Conservation (phyloP, 208 protist genomes). For the Endotrypanum monterogeii region DNA sequence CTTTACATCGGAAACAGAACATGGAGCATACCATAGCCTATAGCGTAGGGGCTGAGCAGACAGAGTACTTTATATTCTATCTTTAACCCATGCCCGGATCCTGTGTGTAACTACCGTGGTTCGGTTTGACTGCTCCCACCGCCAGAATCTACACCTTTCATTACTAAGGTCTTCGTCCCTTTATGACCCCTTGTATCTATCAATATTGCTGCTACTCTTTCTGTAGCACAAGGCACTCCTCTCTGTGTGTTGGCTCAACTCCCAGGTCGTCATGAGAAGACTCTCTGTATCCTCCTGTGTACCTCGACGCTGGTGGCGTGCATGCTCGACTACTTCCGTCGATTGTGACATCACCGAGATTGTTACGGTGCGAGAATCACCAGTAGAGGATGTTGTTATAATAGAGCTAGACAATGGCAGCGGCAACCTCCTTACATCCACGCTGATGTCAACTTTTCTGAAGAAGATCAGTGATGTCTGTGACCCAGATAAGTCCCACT, state of each 20-base stretch:
- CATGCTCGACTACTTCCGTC: not conserved
- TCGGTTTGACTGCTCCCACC: not conserved
- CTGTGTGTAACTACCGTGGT: not conserved
- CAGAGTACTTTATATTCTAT: no score
- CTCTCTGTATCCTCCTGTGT: not conserved
- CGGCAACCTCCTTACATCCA: conserved; percentile 48
- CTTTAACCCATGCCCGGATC: not conserved
- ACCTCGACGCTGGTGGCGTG: not conserved
- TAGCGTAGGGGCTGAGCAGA: not conserved
- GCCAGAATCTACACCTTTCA: not conserved
- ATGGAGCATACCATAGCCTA: no score
- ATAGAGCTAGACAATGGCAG: conserved; percentile 58
- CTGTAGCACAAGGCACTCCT: not conserved
- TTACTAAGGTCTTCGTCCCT: not conserved
- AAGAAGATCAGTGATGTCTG: conserved; percentile 47
- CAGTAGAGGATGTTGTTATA: conserved; percentile 50
- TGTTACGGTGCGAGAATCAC: conserved; percentile 45
- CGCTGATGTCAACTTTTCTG: conserved; percentile 50
- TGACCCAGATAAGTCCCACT: conserved; percentile 50
- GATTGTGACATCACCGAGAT: not conserved
- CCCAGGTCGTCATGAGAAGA: not conserved
- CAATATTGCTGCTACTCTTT: not conserved
- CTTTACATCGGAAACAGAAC: no score
- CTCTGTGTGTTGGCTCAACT: not conserved
- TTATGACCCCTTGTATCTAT: not conserved